Evolutionary conservation across 257 asterid genomes (phyloP).

Genomic region (Anisodus tanguticus): DNA sequence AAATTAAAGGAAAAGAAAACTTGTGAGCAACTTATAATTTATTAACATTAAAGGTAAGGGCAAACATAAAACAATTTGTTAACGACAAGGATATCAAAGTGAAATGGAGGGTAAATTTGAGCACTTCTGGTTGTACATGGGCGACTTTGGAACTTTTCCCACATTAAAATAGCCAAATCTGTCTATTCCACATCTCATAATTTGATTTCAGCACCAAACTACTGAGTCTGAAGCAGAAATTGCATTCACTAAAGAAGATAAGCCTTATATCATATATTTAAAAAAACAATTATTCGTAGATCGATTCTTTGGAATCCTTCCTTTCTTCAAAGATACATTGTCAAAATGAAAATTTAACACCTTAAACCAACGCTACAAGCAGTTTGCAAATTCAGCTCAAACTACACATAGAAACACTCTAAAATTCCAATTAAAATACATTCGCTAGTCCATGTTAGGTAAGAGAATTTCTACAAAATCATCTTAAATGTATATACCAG

Average conservation of each 20-base stretch:
- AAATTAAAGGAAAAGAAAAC: not conserved
- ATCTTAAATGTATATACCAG: not conserved
- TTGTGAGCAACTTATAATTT: not conserved
- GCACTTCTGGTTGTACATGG: not conserved
- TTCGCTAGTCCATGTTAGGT: not conserved
- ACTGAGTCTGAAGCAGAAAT: not conserved
- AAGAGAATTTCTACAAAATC: not conserved
- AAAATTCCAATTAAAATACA: not conserved
- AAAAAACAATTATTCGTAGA: not conserved
- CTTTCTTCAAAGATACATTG: not conserved
- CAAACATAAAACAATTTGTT: not conserved
- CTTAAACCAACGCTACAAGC: not conserved
- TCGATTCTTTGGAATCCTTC: too few species aligned
- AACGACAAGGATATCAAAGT: not conserved
- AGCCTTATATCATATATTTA: not conserved
- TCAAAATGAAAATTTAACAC: constrained; percentile 14
- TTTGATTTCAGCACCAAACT: not conserved
- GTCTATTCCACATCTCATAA: not conserved
- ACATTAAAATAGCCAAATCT: not conserved
- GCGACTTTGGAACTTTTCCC: not conserved
- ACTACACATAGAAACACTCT: too few species aligned
- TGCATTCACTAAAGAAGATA: constrained; percentile 2
- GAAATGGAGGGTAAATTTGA: not conserved
- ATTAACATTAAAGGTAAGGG: not conserved
- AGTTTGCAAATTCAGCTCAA: not conserved